phyloP scores from a whole-genome alignment of 75 land plant species.

The Selaginella tamariscina region DNA sequence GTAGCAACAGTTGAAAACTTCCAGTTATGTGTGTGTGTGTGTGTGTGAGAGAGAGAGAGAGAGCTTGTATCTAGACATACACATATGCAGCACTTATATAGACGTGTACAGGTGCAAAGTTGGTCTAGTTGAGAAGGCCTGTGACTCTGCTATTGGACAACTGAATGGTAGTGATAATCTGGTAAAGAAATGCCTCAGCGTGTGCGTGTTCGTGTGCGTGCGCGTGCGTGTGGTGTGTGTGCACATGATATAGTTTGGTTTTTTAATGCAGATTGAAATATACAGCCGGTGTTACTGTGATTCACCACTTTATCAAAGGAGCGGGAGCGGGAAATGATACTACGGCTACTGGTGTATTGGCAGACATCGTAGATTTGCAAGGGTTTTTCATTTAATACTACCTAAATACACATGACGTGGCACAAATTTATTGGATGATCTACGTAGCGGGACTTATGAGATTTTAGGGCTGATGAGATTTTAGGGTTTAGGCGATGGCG shows the following conservation, averaged over 20 bases:
- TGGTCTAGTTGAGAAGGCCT: constrained; percentile 57
- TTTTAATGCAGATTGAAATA: constrained; percentile 50
- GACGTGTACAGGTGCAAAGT: constrained; percentile 44
- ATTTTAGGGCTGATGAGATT: no score
- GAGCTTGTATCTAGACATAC: no score
- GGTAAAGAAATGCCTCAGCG: constrained; percentile 27
- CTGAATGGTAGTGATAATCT: constrained; percentile 74
- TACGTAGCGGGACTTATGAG: no score
- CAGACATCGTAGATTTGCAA: constrained; percentile 73
- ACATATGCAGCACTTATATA: no score
- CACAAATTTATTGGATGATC: no score
- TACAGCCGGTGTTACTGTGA: constrained; percentile 65
- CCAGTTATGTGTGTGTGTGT: constrained; percentile 29
- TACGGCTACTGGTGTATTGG: constrained; percentile 77
- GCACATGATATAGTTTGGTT: no score
- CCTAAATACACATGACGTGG: no score
- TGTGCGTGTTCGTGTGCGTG: background rate
- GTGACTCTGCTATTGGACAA: constrained; percentile 53
- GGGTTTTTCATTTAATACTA: no score
- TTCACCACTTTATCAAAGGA: constrained; percentile 65
- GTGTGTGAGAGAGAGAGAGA: no score
- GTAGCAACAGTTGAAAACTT: constrained; percentile 47
- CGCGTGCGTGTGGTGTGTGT: no score
- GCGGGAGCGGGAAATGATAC: constrained; percentile 93
- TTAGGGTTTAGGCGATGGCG: no score